Evolutionary conservation across 1,139 yeast species (phyloP), one percentile per base, ranked within the genome.

Genomic region (Candida mesenterica): DNA sequence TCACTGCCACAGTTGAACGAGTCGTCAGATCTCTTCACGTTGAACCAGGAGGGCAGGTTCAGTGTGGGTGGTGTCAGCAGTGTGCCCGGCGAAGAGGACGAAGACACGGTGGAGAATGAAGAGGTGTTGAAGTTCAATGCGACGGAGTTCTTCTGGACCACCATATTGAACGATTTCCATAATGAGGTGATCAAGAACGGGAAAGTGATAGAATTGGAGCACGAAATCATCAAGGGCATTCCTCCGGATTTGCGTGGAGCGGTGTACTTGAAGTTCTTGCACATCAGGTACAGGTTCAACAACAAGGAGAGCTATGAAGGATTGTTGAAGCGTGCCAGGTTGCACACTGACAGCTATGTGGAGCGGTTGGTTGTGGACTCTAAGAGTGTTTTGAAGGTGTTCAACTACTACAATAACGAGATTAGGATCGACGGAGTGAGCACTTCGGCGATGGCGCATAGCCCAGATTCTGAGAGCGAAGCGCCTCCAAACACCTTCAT

Each of bases 1-100:
- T 43, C 50, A 5, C 49, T 61, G n/a, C 66, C 68, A 3, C 49
- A 42, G 22, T 55, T 65, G 59, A 64, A 65, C 40, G 70, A 68
- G 39, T 50, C 56, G 15, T 59, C 67, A 4, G 74, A 68, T 30
- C 49, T 49, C 29, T 50, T 52, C 38, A 36, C 44, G 4, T 26
- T 43, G 25, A 44, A 41, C 23, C 33, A 36, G 5, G 42, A 39
- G 8, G 12, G 30, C 14, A 28, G 30, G 27, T 36, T 39, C 17
- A 20, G 23, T 7, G 10, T 9, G 22, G 22, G 22, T 19, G 9
- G 8, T n/a, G n/a, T n/a, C n/a, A n/a, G n/a, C n/a, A n/a, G n/a
- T n/a, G n/a, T n/a, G n/a, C n/a, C n/a, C n/a, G n/a, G n/a, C n/a
- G n/a, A n/a, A n/a, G n/a, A 33, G 33, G 23, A 19, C 26, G 32